Evolutionary conservation across 257 asterid genomes (phyloP).

Genomic region (Capsicum rhomboideum): DNA sequence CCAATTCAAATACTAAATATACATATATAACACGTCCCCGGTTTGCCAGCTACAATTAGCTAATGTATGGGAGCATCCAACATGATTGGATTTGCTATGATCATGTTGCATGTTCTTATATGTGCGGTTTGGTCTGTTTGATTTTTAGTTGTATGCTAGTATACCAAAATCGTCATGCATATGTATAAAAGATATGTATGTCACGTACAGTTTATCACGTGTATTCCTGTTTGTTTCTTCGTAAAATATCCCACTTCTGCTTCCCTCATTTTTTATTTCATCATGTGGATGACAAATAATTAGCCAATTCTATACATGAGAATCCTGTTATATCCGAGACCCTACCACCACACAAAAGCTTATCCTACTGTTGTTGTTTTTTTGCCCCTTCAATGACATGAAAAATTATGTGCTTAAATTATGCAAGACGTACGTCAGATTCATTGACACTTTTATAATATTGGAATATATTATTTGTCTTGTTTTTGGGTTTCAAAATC

Average conservation of each 20-base stretch:
- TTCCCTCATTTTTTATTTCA: neutral
- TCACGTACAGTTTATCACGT: neutral
- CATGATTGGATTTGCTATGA: neutral
- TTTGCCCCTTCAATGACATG: no score
- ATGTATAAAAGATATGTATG: neutral
- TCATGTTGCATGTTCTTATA: neutral
- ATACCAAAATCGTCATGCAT: neutral
- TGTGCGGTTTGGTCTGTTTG: neutral
- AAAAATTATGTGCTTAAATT: no score
- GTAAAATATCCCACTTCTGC: neutral
- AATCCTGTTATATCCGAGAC: no score
- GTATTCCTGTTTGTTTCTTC: neutral
- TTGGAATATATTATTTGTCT: no score
- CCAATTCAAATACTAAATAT: no score
- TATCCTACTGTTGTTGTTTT: no score
- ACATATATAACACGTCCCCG: neutral
- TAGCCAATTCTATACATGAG: neutral
- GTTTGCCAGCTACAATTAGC: neutral
- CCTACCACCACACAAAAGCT: no score
- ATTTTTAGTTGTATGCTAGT: neutral
- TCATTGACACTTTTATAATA: no score
- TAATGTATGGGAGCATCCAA: neutral
- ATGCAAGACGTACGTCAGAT: no score
- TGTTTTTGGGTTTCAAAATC: no score
- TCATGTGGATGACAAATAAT: neutral